A percentile compares a stretch with the other conserved stretches of the same genome.
Evolutionary conservation across 306 rosid species (phyloP).

Genomic region (Prunus kanzakura): DNA sequence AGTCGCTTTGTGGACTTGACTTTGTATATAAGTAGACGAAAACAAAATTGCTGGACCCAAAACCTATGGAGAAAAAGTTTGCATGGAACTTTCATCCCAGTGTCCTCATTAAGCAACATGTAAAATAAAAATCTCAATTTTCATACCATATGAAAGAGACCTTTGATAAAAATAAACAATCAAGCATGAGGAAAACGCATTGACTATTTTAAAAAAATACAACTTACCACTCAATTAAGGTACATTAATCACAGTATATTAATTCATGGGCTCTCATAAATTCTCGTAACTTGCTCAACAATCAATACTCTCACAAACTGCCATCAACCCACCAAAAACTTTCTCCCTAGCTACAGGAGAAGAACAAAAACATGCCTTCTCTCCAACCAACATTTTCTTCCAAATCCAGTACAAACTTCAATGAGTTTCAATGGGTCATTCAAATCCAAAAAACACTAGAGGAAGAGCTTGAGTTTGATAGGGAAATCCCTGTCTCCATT

Average conservation of each 20-base stretch:
- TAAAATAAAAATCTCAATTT: no score
- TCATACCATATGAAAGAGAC: not conserved
- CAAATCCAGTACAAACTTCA: conserved; percentile 36
- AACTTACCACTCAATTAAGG: not conserved
- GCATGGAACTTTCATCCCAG: no score
- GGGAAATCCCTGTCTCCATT: conserved; percentile 44
- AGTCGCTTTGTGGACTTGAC: no score
- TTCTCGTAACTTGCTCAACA: conserved; percentile 23
- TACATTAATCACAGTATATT: conserved; percentile 16
- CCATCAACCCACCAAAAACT: not conserved
- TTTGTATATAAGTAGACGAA: no score
- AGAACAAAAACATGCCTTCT: conserved; percentile 11
- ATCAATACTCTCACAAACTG: conserved; percentile 13
- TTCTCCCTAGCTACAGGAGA: not conserved
- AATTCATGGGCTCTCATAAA: not conserved
- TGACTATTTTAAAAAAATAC: not conserved
- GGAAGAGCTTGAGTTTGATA: conserved; percentile 53
- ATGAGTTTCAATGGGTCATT: conserved; percentile 61
- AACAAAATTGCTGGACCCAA: no score
- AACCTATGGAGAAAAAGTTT: no score
- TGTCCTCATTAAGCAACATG: no score
- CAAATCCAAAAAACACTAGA: conserved; percentile 58
- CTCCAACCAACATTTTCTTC: conserved; percentile 27
- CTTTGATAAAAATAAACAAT: not conserved
- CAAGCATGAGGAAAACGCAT: conserved; percentile 29